Conservation (phyloP, 2,329 filamentous ascomycete species). For the Hypoxylon sp. region DNA sequence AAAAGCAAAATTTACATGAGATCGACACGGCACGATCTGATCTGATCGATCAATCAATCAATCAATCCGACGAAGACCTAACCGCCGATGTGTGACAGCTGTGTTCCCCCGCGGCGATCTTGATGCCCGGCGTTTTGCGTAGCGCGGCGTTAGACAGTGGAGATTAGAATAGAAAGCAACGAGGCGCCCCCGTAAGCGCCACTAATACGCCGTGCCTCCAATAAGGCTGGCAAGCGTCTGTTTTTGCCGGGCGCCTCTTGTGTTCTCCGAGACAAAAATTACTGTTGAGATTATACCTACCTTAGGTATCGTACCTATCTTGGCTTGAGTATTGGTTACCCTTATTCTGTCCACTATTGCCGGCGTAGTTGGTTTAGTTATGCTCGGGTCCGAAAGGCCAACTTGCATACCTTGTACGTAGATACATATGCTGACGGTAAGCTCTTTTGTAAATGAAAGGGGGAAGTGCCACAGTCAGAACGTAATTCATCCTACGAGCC, state of each 20-base stretch:
- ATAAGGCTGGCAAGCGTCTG: constrained; percentile 10
- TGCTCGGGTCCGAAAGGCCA: constrained; percentile 17
- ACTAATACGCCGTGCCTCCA: constrained; percentile 13
- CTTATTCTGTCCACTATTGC: background rate
- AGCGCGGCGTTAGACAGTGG: constrained; percentile 1
- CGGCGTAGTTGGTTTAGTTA: background rate
- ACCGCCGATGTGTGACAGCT: constrained; percentile 14
- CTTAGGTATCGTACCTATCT: background rate
- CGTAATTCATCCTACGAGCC: constrained; percentile 30
- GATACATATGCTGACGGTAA: background rate
- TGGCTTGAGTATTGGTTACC: background rate
- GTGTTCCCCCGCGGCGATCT: background rate
- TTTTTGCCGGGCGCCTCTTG: constrained; percentile 10
- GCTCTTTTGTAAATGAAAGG: constrained; percentile 31
- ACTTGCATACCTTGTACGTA: background rate
- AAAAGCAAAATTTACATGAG: constrained; percentile 20
- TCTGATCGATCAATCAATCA: background rate
- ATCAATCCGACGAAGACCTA: constrained; percentile 1
- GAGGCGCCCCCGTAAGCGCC: constrained; percentile 31
- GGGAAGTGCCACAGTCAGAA: constrained; percentile 19
- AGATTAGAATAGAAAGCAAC: constrained; percentile 8
- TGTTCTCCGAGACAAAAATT: background rate
- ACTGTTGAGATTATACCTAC: background rate
- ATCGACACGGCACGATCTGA: constrained; percentile 11
- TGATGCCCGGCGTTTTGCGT: constrained; percentile 1